Percentiles rank a stretch among this genome's conserved stretches.
Evolutionary conservation across 129 eudicot genomes (phyloP).

Genomic region (Cynara cardunculus): DNA sequence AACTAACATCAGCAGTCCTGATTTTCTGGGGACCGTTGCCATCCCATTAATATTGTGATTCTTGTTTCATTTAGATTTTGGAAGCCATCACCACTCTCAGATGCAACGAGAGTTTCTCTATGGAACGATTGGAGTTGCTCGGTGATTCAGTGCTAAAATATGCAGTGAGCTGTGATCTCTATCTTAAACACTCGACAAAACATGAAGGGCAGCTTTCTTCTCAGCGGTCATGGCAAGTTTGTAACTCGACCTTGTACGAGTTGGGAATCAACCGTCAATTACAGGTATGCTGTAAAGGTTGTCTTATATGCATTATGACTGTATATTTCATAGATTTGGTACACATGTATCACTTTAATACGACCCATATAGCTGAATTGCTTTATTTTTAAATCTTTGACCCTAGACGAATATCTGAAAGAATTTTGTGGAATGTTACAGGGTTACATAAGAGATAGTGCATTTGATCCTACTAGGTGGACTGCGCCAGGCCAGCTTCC

Average conservation of each 20-base stretch:
- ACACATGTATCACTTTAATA: neutral
- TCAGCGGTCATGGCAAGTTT: conserved; percentile 46
- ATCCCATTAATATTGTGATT: neutral
- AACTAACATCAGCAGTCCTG: neutral
- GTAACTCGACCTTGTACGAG: conserved; percentile 67
- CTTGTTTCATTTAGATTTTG: conserved; percentile 48
- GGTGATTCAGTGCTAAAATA: conserved; percentile 95
- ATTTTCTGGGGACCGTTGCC: neutral
- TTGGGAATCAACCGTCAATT: conserved; percentile 51
- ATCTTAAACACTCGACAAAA: conserved; percentile 52
- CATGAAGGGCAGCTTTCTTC: conserved; percentile 77
- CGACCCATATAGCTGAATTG: neutral
- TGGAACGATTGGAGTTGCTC: conserved; percentile 93
- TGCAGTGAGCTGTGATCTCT: conserved; percentile 71
- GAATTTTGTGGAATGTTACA: conserved; percentile 6
- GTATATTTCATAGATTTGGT: neutral
- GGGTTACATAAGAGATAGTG: conserved; percentile 72
- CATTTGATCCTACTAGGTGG: conserved; percentile 93
- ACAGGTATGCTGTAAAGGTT: conserved; percentile 44
- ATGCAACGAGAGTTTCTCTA: conserved; percentile 84
- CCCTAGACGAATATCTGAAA: neutral
- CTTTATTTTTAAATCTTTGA: neutral
- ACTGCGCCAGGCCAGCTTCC: conserved; percentile 88
- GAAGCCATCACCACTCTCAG: conserved; percentile 86
- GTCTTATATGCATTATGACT: neutral